phyloP scores from a whole-genome alignment of 1,139 yeast species.

The Geotrichum europaeum region DNA sequence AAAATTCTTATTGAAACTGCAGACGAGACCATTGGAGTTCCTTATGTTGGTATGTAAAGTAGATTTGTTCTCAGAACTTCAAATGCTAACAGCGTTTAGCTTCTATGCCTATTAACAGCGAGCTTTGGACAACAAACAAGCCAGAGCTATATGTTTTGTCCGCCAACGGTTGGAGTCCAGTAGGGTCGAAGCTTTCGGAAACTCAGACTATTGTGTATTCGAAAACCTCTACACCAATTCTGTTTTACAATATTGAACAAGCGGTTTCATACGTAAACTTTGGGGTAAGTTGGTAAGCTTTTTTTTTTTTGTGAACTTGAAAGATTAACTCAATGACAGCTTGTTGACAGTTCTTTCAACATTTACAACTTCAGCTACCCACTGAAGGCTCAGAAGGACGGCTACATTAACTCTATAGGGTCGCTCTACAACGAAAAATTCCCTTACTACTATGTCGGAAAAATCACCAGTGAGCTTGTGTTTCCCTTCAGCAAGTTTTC shows the following conservation, averaged over 20 bases:
- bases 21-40: conserved; percentile 20
- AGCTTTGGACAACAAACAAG: neutral
- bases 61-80: too few relatives aligned
- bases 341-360: conserved; percentile 10
- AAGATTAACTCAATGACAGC: neutral
- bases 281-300: conserved; percentile 2
- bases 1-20: conserved; percentile 20
- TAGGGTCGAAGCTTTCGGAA: neutral
- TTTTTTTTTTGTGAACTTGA: neutral
- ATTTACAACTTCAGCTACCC: conserved; percentile 7
- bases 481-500: conserved; percentile 9
- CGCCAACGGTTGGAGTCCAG: conserved; percentile 4
- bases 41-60: conserved; percentile 19
- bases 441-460: conserved; percentile 7
- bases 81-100: too few relatives aligned
- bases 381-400: conserved; percentile 7
- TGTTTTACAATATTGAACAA: conserved; percentile 1
- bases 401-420: conserved; percentile 13
- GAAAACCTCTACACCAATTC: neutral
- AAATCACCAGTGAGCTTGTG: neutral
- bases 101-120: neutral
- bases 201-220: conserved; percentile 3
- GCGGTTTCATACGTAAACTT: conserved; percentile 11
- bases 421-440: conserved; percentile 4
- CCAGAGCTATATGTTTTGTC: conserved; percentile 9